These are phyloP conservation scores for Fusarium kyushuense DNA, from an alignment of 2,329 filamentous ascomycete genomes.

Conservation along the genomic window DNA sequence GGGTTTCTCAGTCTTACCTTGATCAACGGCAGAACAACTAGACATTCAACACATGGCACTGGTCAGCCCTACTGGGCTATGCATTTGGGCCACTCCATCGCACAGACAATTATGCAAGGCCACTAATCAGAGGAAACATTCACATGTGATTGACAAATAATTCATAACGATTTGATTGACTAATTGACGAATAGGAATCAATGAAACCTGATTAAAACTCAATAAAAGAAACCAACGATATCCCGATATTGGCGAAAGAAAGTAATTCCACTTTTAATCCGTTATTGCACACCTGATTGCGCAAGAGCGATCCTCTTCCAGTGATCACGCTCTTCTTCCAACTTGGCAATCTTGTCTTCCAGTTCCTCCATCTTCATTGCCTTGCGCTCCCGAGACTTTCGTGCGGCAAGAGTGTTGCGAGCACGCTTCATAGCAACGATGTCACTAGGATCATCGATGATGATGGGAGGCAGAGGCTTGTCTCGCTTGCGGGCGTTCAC, in stretches of 20 bases:
- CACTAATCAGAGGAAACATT: too few species aligned
- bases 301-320: constrained; percentile 70
- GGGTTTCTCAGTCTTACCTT: background rate
- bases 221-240: constrained; percentile 35
- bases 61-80: constrained; percentile 12
- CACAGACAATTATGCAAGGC: too few species aligned
- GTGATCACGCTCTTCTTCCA: constrained; percentile 74
- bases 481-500: constrained; percentile 80
- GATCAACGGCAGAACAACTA: background rate
- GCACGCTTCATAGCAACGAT: constrained; percentile 90
- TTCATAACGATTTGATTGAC: constrained; percentile 23
- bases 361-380: constrained; percentile 79
- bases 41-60: background rate
- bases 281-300: constrained; percentile 53
- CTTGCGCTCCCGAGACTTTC: constrained; percentile 92
- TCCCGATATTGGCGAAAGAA: constrained; percentile 44
- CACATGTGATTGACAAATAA: background rate
- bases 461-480: constrained; percentile 83
- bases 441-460: constrained; percentile 79
- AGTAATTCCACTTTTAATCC: constrained; percentile 50
- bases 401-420: constrained; percentile 91
- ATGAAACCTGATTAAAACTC: constrained; percentile 34
- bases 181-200: constrained; percentile 16
- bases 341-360: constrained; percentile 77
- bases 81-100: background rate